Evolutionary conservation across 768 basidiomycete species (phyloP), one percentile per base, ranked within the genome.

Genomic region (Dentipellis fragilis): DNA sequence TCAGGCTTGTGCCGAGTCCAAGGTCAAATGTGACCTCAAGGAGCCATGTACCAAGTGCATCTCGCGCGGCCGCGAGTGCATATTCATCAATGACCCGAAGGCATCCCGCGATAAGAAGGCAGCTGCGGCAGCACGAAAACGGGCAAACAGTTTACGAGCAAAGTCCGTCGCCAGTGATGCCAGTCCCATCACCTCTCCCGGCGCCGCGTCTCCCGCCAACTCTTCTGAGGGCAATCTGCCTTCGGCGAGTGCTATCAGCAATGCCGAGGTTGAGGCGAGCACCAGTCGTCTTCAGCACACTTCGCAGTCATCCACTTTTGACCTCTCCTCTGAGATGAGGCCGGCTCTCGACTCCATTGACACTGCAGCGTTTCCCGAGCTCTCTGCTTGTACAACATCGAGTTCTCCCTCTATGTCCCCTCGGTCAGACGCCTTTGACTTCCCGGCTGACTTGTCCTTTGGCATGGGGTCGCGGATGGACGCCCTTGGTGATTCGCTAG

Each of bases 1-100:
- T 60, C 77, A 78, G 65, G 76, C 83, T 17, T 84, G 83, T 64
- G 82, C 80, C 4, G 80, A 83, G 63, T 83, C 81, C 19, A 84
- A 84, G 68, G 77, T 83, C 35, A 84, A 83, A 71, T 84, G 83
- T 63, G 77, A 83, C 64, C 68, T 83, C 14, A 75, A 80, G 59
- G 74, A 73, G 56, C 83, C 83, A 34, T 84, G 83, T 66, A 77
- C 80, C 29, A 82, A 82, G 63, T 84, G 83, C 64, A 68, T 71
- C 35, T 72, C 80, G 55, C 75, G 81, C 61, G 81, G 80, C 53
- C 73, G 78, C 55, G 76, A 80, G 57, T 84, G 83, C 64, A 64
- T 83, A 29, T 84, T 81, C 67, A 55, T 62, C 49, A 63, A 63
- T 36, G 61, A 63, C 47, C 61, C 62, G 19, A 55, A 52, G 12